Evolutionary conservation across 106 monocot species (phyloP), one percentile per base, ranked within the genome.

Genomic region (Dioscorea alata): DNA sequence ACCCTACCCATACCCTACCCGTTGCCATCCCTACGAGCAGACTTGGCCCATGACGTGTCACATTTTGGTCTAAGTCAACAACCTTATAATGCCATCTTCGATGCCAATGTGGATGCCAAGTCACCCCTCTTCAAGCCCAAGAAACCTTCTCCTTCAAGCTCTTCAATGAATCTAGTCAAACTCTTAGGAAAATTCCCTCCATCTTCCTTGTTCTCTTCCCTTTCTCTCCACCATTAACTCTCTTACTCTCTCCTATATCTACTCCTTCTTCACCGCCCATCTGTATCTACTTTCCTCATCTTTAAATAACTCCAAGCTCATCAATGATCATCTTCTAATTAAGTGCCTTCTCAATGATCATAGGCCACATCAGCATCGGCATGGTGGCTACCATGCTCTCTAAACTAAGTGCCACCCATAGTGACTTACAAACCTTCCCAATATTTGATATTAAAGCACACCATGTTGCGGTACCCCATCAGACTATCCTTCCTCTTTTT

Each of bases 401-500:
- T 9, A 72, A n/a, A 60, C 35, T 15, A 63, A 72, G 62, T 72
- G 61, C 72, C 72, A 72, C 34, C 72, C 72, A 18, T 63, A 72
- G 63, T 72, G 72, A 63, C 61, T n/a, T n/a, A n/a, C n/a, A n/a
- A n/a, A n/a, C n/a, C n/a, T n/a, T n/a, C n/a, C n/a, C n/a, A n/a
- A n/a, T 72, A 18, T 63, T 3, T 23, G 51, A 62, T 23, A 61
- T 63, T n/a, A n/a, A n/a, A n/a, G n/a, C n/a, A n/a, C n/a, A n/a
- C n/a, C n/a, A n/a, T n/a, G n/a, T n/a, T n/a, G n/a, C n/a, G n/a
- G n/a, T n/a, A n/a, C n/a, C n/a, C n/a, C n/a, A n/a, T n/a, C n/a
- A n/a, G n/a, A n/a, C n/a, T n/a, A n/a, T n/a, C n/a, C n/a, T n/a
- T n/a, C n/a, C n/a, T n/a, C n/a, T n/a, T n/a, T n/a, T n/a, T n/a